Evolutionary conservation across 371 early-diverging fungal genomes (phyloP), one percentile per base, ranked within the genome.

Genomic region (Neoconidiobolus thromboides): DNA sequence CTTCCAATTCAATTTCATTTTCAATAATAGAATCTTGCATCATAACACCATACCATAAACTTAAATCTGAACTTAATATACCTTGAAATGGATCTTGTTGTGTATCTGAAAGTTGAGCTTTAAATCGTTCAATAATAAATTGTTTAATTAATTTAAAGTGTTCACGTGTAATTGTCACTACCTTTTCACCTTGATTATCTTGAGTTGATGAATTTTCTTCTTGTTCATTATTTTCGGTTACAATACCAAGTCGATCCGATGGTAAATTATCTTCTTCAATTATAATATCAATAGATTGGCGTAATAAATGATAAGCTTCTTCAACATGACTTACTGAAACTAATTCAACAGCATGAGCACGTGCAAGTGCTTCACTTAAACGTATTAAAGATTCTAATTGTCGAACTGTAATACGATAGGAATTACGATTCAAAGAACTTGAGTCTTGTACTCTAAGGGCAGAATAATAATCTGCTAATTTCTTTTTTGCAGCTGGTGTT

Each of bases 381-480:
- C 99, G 90, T 44, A 99, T 84, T 80, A 99, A 88, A 67, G 89
- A 86, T 76, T 99, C 99, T 39, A 99, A 76, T 70, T 98, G 98
- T 62, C 99, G 85, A 10, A 97, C 99, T 1, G 99, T 99, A 64
- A 98, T 96, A 49, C 98, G 89, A 67, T 94, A 89, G 2, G 93
- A 85, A 62, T 86, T 86, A 61, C 80, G 71, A 60, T 77, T 69
- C 53, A 76, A 61, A 65, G 81, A 89, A 40, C 84, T 82, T 3
- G 83, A 80, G 65, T 94, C 96, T 53, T 79, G 83, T 73, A 89
- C 92, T 49, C 99, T 76, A 60, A 99, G 76, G 58, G 86, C 83
- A 52, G 87, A 75, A 71, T 98, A 99, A 64, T 90, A 86, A 61
- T 85, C 78, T 26, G 88, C 82, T 42, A 99, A 73, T 60, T 80